Evolutionary conservation across 139 green algal genomes (phyloP), one percentile per base, ranked within the genome.

Genomic region (Asterochloris erici): DNA sequence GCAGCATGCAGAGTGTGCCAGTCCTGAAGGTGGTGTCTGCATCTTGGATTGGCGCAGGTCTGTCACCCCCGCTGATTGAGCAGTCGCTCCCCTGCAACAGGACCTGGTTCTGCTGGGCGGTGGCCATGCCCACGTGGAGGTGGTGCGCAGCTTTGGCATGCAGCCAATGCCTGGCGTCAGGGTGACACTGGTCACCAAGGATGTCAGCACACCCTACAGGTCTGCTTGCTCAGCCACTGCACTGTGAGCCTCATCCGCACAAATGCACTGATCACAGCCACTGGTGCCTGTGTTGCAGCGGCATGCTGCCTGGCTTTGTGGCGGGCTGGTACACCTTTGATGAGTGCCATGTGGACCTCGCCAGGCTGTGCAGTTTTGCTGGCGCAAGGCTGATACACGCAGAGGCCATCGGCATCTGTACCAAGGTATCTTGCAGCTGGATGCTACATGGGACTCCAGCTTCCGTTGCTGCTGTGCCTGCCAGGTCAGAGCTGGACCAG

Each of bases 251-350:
- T 54, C 38, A 54, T 10, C 38, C 38, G 38, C 38, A 6, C 38
- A 2, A 10, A 54, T 54, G 2, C 38, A 6, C 38, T 54, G 38
- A 54, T n/a, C 28, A 47, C 14, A 15, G 28, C 60, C 23, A 81
- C 11, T 24, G 38, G 11, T 79, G 60, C 60, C 61, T 47, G 38
- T n/a, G 23, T 0, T 87, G 84, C 90, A 97, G 94, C 84, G 96
- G 96, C 64, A 99, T 99, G 96, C 92, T 99, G 70, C 96, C 96
- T 12, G 96, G 96, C 15, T 97, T 92, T 84, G 91, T 99, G 12
- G 90, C 94, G 12, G 95, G 96, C 14, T 95, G 94, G 74, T 99
- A 99, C 87, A 88, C 77, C 10, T 94, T 92, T 73, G 91, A 98
- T 63, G 95, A 99, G 0, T 97, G 93, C 86, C 96, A 99, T 90